These are phyloP conservation scores for Pseudogymnoascus sp. DNA, from an alignment of 2,329 filamentous ascomycete species.

Conservation along the genomic window DNA sequence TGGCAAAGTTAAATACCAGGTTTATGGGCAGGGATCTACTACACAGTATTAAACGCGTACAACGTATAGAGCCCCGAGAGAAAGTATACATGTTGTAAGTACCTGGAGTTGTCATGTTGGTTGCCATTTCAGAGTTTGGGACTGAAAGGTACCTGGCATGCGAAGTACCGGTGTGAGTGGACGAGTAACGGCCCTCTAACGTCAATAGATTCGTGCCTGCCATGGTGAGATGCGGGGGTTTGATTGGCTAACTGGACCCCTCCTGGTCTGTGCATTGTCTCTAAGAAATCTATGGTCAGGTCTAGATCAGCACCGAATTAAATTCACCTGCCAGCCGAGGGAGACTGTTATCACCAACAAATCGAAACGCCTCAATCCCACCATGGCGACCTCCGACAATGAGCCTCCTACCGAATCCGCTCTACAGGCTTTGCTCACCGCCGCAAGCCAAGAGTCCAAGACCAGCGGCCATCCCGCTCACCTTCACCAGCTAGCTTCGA, in stretches of 20 bases:
- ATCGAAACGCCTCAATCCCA: neutral
- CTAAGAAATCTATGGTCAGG: neutral
- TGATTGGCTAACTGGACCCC: neutral
- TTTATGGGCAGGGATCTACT: neutral
- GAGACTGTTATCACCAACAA: neutral
- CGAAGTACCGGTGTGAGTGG: neutral
- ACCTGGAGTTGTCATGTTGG: neutral
- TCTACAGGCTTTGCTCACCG: conserved; percentile 22
- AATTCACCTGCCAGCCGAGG: conserved; percentile 3
- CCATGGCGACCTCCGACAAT: conserved; percentile 9
- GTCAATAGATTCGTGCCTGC: neutral
- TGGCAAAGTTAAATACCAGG: neutral
- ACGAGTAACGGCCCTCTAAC: neutral
- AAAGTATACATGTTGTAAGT: neutral
- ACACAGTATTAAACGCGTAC: neutral
- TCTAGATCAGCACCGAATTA: neutral
- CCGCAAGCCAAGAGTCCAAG: conserved; percentile 17
- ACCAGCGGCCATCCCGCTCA: conserved; percentile 23
- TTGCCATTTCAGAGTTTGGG: neutral
- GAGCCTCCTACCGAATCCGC: conserved; percentile 17
- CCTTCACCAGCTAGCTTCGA: conserved; percentile 44
- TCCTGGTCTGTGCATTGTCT: neutral
- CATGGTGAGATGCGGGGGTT: neutral
- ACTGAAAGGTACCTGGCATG: neutral
- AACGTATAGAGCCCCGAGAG: neutral